A percentile compares a stretch with the other conserved stretches of the same genome.
phyloP scores from a whole-genome alignment of 345 rosid genomes.

The Anacardium occidentale region DNA sequence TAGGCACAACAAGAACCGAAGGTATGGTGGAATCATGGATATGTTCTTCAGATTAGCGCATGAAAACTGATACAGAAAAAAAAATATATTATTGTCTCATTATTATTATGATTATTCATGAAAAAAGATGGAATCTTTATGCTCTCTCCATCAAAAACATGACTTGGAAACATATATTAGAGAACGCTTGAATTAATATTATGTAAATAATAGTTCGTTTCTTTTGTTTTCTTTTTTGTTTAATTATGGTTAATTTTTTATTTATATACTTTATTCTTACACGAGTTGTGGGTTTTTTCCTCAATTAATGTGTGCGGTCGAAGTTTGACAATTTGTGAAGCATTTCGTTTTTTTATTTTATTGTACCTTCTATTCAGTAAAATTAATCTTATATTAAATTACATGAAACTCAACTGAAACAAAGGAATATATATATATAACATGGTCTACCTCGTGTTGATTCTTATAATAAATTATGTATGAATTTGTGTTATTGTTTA shows the following conservation, averaged over 20 bases:
- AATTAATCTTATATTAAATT: background rate
- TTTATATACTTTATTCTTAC: background rate
- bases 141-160: constrained; percentile 30
- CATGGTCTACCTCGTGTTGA: too few species aligned
- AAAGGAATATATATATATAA: background rate
- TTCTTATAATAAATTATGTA: too few species aligned
- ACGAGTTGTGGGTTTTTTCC: constrained; percentile 1
- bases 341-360: background rate
- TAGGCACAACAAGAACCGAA: constrained; percentile 39
- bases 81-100: background rate
- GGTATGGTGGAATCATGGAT: constrained; percentile 86
- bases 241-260: background rate
- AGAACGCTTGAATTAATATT: constrained; percentile 11
- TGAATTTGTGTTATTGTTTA: too few species aligned
- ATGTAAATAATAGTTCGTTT: constrained; percentile 37
- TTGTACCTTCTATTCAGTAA: constrained; percentile 1
- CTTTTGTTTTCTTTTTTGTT: background rate
- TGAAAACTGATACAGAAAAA: background rate
- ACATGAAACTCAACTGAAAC: background rate
- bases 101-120: constrained; percentile 29
- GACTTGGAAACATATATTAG: constrained; percentile 29
- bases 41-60: constrained; percentile 70
- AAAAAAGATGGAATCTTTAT: constrained; percentile 34
- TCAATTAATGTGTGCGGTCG: background rate
- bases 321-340: background rate